Base-by-base conservation (phyloP, 441 rosid species). In the Populus tomentosa region DNA sequence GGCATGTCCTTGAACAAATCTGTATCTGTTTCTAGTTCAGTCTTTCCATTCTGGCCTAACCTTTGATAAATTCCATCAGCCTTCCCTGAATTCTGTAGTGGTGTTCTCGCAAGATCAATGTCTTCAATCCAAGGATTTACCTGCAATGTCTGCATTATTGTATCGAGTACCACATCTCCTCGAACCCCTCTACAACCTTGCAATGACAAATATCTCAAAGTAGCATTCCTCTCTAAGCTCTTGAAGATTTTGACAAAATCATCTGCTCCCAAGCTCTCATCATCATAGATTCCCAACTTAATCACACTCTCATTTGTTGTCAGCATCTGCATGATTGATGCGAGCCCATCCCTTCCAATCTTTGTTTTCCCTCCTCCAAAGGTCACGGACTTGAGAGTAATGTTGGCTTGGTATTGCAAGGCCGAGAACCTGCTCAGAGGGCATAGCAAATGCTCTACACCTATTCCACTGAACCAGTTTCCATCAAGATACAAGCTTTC, bases 371-470 rank as follows among this genome's bases (percentile, higher is more conserved):
- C 71, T 24, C 98, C 97, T 71, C 97, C 98, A 35, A 94, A 88
- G 6, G 92, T 82, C 18, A 96, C 59, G 2, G 94, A 80, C 82
- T 84, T 89, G 30, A 94, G 82, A 2, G 97, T 90, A 79, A 83
- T 86, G 84, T 96, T 96, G n/a, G 98, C 98, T 85, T 96, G 98
- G 73, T 67, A 69, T 80, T 92, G 98, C 83, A 94, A 82, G 69
- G 96, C 75, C 7, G 97, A 90, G 89, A 96, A 96, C 83, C 94
- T 89, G 81, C 94, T 94, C 86, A 96, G 80, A 46, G 97, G 99
- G 80, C 98, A 94, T 33, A 96, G 84, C 74, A 92, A 79, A 86
- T 96, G 95, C 75, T 90, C 97, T 0, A 92, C 86, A 35, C 92
- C 98, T 24, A 89, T 73, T 24, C 97, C 94, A 71, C 89, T 81